Conservation (phyloP, 2,329 filamentous ascomycete species). For the Chaetomium strumarium region DNA sequence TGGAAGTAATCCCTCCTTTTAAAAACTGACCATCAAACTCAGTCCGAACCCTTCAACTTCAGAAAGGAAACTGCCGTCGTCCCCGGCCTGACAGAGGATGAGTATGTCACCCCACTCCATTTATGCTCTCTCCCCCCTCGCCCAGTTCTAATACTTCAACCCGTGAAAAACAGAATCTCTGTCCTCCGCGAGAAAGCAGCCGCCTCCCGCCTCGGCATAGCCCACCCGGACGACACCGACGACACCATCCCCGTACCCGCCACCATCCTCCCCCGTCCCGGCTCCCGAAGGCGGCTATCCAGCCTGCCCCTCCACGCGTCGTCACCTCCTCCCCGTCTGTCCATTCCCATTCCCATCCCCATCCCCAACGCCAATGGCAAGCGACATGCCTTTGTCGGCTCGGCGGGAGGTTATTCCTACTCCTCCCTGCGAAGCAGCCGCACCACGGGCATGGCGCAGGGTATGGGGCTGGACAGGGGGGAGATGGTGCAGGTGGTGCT, state of each 20-base stretch:
- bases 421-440: neutral
- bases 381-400: neutral
- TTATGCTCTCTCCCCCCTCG: constrained; percentile 1
- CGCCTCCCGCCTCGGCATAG: constrained; percentile 43
- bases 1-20: neutral
- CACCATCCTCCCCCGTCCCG: neutral
- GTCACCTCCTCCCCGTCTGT: neutral
- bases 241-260: neutral
- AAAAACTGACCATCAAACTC: constrained; percentile 16
- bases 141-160: neutral
- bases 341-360: constrained; percentile 3
- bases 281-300: constrained; percentile 16
- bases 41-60: constrained; percentile 57
- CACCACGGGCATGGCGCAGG: neutral
- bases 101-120: constrained; percentile 40
- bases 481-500: neutral
- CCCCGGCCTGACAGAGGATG: constrained; percentile 52
- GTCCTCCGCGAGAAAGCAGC: constrained; percentile 48
- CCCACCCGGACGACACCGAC: constrained; percentile 29
- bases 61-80: constrained; percentile 47
- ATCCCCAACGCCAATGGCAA: constrained; percentile 1
- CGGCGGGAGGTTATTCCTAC: neutral
- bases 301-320: constrained; percentile 5
- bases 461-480: neutral
- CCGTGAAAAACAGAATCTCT: constrained; percentile 34